Evolutionary conservation across 1,139 yeast species (phyloP), one percentile per base, ranked within the genome.

Genomic region (Magnusiomyces tetraspermus): DNA sequence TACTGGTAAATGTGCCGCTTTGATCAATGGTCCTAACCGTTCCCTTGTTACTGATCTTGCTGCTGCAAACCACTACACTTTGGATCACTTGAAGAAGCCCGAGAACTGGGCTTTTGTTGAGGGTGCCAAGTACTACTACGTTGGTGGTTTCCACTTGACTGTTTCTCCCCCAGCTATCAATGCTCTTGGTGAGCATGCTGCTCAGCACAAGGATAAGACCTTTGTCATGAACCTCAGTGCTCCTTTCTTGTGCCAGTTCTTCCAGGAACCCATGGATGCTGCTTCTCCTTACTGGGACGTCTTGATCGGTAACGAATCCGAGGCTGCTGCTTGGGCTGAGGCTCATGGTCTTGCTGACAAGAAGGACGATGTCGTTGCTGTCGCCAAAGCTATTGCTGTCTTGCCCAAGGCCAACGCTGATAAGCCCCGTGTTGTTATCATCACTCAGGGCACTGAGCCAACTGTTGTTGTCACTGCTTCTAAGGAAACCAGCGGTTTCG

Each of bases 1-100:
- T 61, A 94, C 99, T 55, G 99, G 99, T 65, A 92, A 90, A 71
- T 92, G 99, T 76, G 99, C 97, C 57, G 98, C 96, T 59, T 77
- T 94, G 67, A 85, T 92, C 69, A 83, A 83, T 57, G 95, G 94
- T 56, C 44, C 37, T 2, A 79, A 78, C 65, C 76, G 99, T 73
- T 92, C 97, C 33, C 76, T 92, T 67, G 97, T 81, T 59, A 92
- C 99, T 51, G 97, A 94, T 68, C 79, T 92, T 65, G 97, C 87
- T 64, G 99, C 99, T 62, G 98, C 98, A 62, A 92, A 92, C 77
- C 95, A 88, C 72, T 94, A 90, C 82, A 85, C 84, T 68, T 83
- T 92, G 52, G 80, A 80, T 55, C 98, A 94, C 71, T 79, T 92
- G 67, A 82, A 87, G 67, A 79, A 79, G 67, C 87, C 95, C 59